Percentiles rank a stretch among this genome's conserved stretches.
Conservation (phyloP, 345 rosid genomes). For the Raphanus sativus region DNA sequence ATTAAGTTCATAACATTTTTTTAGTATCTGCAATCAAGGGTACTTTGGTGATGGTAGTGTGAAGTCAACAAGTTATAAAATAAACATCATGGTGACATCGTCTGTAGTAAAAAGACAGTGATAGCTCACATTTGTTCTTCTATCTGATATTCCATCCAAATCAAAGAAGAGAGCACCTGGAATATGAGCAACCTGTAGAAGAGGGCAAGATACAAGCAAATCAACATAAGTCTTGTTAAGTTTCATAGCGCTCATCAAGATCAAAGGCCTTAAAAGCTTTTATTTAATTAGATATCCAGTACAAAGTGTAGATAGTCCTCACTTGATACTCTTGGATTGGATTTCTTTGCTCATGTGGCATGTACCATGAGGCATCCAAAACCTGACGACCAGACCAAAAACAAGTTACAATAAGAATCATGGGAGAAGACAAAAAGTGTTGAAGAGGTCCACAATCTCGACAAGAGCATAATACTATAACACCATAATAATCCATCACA, state of each 20-base stretch:
- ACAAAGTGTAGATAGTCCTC: slow-evolving; percentile 13
- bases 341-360: slow-evolving; percentile 93
- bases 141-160: slow-evolving; percentile 84
- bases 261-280: slow-evolving; percentile 12
- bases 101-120: background rate
- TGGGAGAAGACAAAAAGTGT: background rate
- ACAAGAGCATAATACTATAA: background rate
- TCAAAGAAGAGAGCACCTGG: slow-evolving; percentile 95
- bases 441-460: background rate
- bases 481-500: background rate
- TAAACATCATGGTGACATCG: background rate
- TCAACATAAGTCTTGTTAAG: slow-evolving; percentile 9
- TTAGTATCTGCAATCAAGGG: background rate
- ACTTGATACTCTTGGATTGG: slow-evolving; percentile 97
- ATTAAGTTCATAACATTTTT: background rate
- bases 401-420: slow-evolving; percentile 13
- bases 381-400: slow-evolving; percentile 48
- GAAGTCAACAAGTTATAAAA: background rate
- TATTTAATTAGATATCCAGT: slow-evolving; percentile 9
- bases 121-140: slow-evolving; percentile 56
- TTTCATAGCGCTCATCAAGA: background rate
- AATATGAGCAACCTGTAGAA: slow-evolving; percentile 84
- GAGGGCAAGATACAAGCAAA: slow-evolving; percentile 19
- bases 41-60: slow-evolving; percentile 11
- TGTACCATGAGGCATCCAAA: slow-evolving; percentile 97